Percentiles rank a stretch among this genome's conserved stretches.
Conservation (phyloP, 2,329 filamentous ascomycete species). For the Cladosporium sp. region DNA sequence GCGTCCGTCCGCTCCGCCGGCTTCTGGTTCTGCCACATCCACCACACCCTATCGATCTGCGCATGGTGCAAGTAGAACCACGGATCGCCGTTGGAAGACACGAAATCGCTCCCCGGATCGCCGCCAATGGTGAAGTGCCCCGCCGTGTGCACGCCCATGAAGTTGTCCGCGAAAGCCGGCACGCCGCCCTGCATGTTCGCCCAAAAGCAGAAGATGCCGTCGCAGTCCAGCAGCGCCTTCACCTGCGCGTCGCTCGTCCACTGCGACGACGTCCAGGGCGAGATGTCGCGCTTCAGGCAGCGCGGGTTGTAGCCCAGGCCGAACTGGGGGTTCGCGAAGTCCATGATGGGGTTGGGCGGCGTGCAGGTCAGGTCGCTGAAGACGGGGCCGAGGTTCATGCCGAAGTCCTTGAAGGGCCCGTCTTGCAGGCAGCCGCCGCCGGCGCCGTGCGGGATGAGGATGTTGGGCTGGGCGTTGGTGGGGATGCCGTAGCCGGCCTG, state of each 20-base stretch:
- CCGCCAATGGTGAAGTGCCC: slow-evolving; percentile 43
- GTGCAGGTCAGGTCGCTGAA: slow-evolving; percentile 5
- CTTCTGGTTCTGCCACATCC: slow-evolving; percentile 32
- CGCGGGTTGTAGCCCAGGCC: slow-evolving; percentile 29
- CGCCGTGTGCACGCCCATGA: slow-evolving; percentile 33
- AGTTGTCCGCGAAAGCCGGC: slow-evolving; percentile 13
- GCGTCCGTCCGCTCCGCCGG: slow-evolving; percentile 19
- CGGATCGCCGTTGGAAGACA: slow-evolving; percentile 39
- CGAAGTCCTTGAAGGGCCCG: slow-evolving; percentile 45
- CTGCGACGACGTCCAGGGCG: slow-evolving; percentile 13
- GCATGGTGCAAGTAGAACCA: slow-evolving; percentile 43
- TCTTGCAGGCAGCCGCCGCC: slow-evolving; percentile 49
- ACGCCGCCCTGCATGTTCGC: slow-evolving; percentile 23
- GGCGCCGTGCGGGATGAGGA: slow-evolving; percentile 34
- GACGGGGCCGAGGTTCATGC: slow-evolving; percentile 45
- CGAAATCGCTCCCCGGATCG: slow-evolving; percentile 38
- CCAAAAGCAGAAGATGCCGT: slow-evolving; percentile 20
- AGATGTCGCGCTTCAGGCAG: slow-evolving; percentile 35
- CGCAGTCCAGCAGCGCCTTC: slow-evolving; percentile 15
- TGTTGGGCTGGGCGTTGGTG: slow-evolving; percentile 7
- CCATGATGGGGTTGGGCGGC: background rate
- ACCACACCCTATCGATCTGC: slow-evolving; percentile 42
- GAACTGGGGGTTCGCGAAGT: slow-evolving; percentile 3
- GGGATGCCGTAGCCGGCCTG: slow-evolving; percentile 13
- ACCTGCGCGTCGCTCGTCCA: slow-evolving; percentile 7